A percentile compares a stretch with the other conserved stretches of the same genome.
These are phyloP conservation scores for Rhododendron henanense DNA, from an alignment of 148 eudicot genomes.

Conservation along the genomic window DNA sequence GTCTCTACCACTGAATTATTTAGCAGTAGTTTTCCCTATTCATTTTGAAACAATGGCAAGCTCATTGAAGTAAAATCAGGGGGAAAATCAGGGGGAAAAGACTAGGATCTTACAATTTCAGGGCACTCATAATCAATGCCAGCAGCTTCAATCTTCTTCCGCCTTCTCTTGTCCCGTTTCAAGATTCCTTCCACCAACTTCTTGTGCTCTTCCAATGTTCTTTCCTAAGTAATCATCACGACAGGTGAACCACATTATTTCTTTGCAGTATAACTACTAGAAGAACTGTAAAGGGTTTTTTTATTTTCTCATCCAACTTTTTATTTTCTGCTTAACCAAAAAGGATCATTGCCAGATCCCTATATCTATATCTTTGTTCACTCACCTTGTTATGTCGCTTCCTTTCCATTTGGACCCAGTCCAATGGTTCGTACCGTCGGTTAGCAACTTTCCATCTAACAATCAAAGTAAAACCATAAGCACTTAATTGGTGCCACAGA, in stretches of 20 bases:
- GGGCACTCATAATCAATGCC: conserved; percentile 93
- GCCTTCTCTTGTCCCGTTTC: conserved; percentile 64
- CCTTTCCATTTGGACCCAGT: conserved; percentile 68
- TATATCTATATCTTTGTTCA: not conserved
- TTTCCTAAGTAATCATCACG: conserved; percentile 45
- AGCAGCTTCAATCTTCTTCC: conserved; percentile 72
- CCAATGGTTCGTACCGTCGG: conserved; percentile 38
- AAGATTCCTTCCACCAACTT: conserved; percentile 64
- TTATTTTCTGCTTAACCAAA: not conserved
- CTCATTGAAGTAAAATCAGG: not conserved
- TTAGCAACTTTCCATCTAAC: conserved; percentile 77
- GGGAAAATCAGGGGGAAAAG: not conserved
- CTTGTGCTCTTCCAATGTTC: conserved; percentile 68
- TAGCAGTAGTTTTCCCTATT: not conserved
- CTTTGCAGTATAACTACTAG: not conserved
- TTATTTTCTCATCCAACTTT: not conserved
- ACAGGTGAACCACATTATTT: not conserved
- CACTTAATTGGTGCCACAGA: not conserved
- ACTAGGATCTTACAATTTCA: conserved; percentile 55
- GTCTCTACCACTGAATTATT: not conserved
- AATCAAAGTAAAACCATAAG: not conserved
- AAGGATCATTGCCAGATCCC: not conserved
- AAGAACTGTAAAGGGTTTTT: not conserved
- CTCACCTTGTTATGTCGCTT: conserved; percentile 66
- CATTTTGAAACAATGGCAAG: not conserved